Evolutionary conservation across 371 early-diverging fungal species (phyloP).

Genomic region (Mucor circinelloides): DNA sequence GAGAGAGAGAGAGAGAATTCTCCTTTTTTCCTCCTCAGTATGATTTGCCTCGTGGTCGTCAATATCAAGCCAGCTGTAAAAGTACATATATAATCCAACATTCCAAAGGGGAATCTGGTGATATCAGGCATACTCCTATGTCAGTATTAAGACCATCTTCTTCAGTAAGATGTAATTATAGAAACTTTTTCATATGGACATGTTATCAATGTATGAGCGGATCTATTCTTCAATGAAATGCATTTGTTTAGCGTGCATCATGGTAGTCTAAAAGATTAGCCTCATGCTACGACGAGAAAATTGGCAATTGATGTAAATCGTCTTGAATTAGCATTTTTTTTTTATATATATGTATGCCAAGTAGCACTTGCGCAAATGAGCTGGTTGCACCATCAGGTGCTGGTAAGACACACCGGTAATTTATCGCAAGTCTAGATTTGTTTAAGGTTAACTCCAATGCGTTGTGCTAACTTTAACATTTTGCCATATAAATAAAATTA

Average conservation of each 20-base stretch:
- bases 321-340: too few relatives aligned
- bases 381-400: not conserved
- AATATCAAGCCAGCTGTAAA: not conserved
- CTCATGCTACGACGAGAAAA: not conserved
- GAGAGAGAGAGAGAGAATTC: not conserved
- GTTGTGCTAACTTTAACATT: not conserved
- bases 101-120: not conserved
- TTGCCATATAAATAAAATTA: not conserved
- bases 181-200: not conserved
- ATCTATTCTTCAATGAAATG: not conserved
- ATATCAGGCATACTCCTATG: not conserved
- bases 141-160: not conserved
- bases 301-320: too few relatives aligned
- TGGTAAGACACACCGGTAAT: not conserved
- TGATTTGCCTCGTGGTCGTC: not conserved
- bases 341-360: not conserved
- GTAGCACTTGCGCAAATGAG: not conserved
- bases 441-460: not conserved
- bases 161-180: not conserved
- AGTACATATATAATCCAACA: not conserved
- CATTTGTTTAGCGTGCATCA: not conserved
- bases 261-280: not conserved
- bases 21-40: not conserved
- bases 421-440: not conserved
- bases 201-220: not conserved